phyloP scores from a whole-genome alignment of 2,329 filamentous ascomycete genomes.

The Aspergillus ustus region DNA sequence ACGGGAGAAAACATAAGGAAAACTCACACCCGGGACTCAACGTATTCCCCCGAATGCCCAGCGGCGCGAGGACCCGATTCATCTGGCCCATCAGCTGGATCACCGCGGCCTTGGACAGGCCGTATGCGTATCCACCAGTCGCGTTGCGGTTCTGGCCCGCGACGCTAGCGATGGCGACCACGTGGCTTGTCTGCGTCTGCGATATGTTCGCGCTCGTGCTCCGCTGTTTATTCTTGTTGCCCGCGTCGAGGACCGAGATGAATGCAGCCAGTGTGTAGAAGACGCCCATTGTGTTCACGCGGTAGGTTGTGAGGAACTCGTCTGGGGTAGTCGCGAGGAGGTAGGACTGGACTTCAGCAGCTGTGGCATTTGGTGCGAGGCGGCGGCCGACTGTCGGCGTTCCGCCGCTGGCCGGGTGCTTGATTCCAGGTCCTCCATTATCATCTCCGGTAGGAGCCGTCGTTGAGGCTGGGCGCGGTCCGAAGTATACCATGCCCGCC shows the following conservation, averaged over 20 bases:
- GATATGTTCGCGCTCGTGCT: too few relatives aligned
- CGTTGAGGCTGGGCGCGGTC: neutral
- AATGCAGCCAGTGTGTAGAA: neutral
- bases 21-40: neutral
- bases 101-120: neutral
- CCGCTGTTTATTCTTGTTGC: neutral
- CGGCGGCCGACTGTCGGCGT: neutral
- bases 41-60: neutral
- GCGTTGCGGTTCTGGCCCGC: neutral
- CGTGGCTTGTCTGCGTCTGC: neutral
- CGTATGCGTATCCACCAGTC: neutral
- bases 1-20: neutral
- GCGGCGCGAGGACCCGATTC: neutral
- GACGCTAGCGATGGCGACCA: neutral
- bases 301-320: neutral
- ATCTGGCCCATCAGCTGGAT: neutral
- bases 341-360: neutral
- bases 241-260: neutral
- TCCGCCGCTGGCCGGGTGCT: neutral
- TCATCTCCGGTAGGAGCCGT: too few relatives aligned
- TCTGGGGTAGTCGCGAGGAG: neutral
- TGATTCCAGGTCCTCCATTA: neutral
- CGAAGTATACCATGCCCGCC: neutral
- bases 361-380: neutral
- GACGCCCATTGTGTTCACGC: neutral